Base-by-base conservation (phyloP, 169 alveolate species). In the Hammondia hammondi region DNA sequence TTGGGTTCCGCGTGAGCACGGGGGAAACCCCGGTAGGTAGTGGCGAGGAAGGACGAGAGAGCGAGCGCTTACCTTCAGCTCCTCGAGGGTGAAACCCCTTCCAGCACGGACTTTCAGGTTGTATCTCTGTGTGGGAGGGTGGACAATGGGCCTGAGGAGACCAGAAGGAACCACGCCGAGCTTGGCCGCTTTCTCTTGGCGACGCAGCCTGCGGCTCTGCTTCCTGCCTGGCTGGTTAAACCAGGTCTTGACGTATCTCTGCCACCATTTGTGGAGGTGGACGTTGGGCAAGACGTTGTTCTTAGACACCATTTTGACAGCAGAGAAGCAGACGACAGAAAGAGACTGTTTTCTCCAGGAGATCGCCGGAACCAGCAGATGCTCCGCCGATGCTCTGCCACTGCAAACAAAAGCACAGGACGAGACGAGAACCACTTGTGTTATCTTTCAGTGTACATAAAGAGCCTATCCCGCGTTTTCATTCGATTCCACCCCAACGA, bases 61-160 rank as follows among this genome's bases (percentile, higher is more conserved):
- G 43, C 43, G 43, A 39, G 10, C 77, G 77, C 77, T 67, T 93
- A 97, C 98, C 97, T 98, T 98, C 95, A 99, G 97, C 98, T 99
- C 99, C 95, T 98, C 99, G 35, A 98, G 97, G 39, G 99, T 98
- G 98, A 99, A 99, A 82, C 99, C 99, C 94, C 99, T 97, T 94
- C 99, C 99, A 87, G 97, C 96, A 94, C 99, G 99, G 46, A 98
- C 96, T 98, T 98, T 99, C 97, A 97, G 96, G 98, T 99, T 99
- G 98, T 99, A 99, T 95, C 99, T 98, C 88, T 98, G 99, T 37
- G 99, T 99, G 82, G 99, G 99, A 90, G 99, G 98, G 92, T 97
- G 99, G 61, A 99, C 99, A 37, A 98, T 92, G 21, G 99, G 99
- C 71, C 99, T 97, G 94, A 99, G 97, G 96, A 97, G 97, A 88